Percentiles rank a stretch among this genome's conserved stretches.
Evolutionary conservation across 257 asterid genomes (phyloP).

Genomic region (Gardenia jasminoides): DNA sequence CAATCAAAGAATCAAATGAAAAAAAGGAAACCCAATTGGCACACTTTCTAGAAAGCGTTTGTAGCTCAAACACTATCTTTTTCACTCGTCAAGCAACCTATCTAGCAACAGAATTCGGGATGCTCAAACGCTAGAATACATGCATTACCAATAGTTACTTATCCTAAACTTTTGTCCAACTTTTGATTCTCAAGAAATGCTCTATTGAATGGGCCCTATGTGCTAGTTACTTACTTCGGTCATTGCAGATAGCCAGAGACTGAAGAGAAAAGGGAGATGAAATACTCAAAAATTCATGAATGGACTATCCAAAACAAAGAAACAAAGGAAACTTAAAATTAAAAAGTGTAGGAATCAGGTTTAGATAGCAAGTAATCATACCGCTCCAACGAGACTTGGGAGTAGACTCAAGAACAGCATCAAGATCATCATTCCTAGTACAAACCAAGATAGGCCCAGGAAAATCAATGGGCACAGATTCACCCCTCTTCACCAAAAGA

Average conservation of each 20-base stretch:
- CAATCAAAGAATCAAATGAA: not conserved
- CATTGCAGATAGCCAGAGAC: no score
- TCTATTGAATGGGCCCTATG: not conserved
- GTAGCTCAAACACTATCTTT: not conserved
- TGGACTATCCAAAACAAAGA: not conserved
- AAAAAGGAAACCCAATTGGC: no score
- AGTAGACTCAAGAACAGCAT: slow-evolving; percentile 82
- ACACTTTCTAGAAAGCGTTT: no score
- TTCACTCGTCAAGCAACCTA: no score
- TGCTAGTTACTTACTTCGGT: no score
- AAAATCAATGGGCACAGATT: slow-evolving; percentile 75
- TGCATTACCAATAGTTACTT: not conserved
- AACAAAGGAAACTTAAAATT: not conserved
- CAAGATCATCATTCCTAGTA: slow-evolving; percentile 90
- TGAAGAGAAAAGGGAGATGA: no score
- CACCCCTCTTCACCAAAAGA: slow-evolving; percentile 79
- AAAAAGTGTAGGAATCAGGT: not conserved
- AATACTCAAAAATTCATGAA: not conserved
- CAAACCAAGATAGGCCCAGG: slow-evolving; percentile 85
- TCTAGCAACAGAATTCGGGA: not conserved
- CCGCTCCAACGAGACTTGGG: slow-evolving; percentile 92
- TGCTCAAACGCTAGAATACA: not conserved
- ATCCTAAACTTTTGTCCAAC: not conserved
- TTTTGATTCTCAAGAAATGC: not conserved
- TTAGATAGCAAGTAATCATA: slow-evolving; percentile 25